Percentiles rank a stretch among this genome's conserved stretches.
phyloP scores from a whole-genome alignment of 2,329 filamentous ascomycete genomes.

The Alternaria tenuissima region DNA sequence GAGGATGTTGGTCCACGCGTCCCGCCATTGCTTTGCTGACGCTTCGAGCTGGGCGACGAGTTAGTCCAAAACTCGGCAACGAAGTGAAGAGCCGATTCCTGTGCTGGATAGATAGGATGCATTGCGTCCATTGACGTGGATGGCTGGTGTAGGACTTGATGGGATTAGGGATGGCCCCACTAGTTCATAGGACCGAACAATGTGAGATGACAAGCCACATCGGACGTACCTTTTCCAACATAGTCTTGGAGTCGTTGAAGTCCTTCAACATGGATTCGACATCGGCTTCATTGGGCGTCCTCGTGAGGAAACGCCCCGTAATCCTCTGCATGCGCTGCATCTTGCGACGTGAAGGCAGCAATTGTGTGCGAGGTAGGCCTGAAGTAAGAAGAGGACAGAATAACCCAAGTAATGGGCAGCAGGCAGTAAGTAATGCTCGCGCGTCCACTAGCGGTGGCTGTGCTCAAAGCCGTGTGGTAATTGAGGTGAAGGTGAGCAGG shows the following conservation, averaged over 20 bases:
- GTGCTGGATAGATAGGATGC: not conserved
- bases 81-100: not conserved
- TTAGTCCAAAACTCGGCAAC: not conserved
- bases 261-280: conserved; percentile 78
- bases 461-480: conserved; percentile 27
- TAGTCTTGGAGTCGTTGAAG: conserved; percentile 79
- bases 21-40: conserved; percentile 77
- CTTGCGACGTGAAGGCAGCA: conserved; percentile 38
- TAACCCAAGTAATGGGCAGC: conserved; percentile 1
- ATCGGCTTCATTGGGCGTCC: conserved; percentile 78
- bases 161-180: conserved; percentile 26
- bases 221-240: conserved; percentile 71
- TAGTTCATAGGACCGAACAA: conserved; percentile 17
- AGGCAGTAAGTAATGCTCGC: conserved; percentile 10
- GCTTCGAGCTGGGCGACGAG: conserved; percentile 70
- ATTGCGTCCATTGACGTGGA: not conserved
- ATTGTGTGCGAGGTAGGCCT: conserved; percentile 22
- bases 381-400: conserved; percentile 4
- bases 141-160: not conserved
- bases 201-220: conserved; percentile 13
- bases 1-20: conserved; percentile 78
- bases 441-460: conserved; percentile 29
- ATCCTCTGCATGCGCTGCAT: conserved; percentile 79
- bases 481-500: conserved; percentile 25
- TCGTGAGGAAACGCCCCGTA: conserved; percentile 75